phyloP scores from a whole-genome alignment of 495 filamentous ascomycete genomes.

The Trichoderma virens region DNA sequence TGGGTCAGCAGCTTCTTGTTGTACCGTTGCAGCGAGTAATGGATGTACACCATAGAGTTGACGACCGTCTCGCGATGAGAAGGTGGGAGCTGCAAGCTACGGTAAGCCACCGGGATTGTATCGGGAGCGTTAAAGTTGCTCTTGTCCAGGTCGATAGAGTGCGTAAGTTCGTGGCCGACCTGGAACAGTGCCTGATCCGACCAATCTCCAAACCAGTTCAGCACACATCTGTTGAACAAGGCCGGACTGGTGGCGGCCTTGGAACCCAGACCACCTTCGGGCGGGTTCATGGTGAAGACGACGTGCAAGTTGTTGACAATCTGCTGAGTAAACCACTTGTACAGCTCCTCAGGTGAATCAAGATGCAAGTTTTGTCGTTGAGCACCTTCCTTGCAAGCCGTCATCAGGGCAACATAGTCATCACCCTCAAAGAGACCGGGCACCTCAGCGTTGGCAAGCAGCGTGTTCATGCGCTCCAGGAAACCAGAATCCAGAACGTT shows the following conservation, averaged over 20 bases:
- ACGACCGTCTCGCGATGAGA: slow-evolving; percentile 84
- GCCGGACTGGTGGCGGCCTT: slow-evolving; percentile 96
- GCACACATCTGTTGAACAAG: slow-evolving; percentile 96
- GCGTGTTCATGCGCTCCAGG: slow-evolving; percentile 97
- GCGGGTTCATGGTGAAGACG: slow-evolving; percentile 99
- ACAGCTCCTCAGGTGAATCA: slow-evolving; percentile 95
- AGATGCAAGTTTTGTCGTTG: slow-evolving; percentile 91
- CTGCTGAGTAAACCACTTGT: slow-evolving; percentile 99
- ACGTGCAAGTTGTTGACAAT: slow-evolving; percentile 99
- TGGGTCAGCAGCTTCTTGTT: slow-evolving; percentile 85
- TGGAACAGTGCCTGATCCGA: slow-evolving; percentile 98
- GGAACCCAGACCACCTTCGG: slow-evolving; percentile 85
- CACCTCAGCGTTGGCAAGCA: slow-evolving; percentile 96
- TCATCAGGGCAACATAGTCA: slow-evolving; percentile 93
- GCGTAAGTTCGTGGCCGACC: slow-evolving; percentile 90
- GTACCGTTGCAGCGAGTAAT: slow-evolving; percentile 86
- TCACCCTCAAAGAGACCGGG: slow-evolving; percentile 97
- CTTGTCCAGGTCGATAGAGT: slow-evolving; percentile 88
- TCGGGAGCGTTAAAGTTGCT: slow-evolving; percentile 80
- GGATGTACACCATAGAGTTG: slow-evolving; percentile 98
- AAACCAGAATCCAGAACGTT: slow-evolving; percentile 98
- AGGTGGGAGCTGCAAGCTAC: slow-evolving; percentile 73
- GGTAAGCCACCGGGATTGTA: slow-evolving; percentile 83
- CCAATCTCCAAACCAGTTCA: slow-evolving; percentile 99
- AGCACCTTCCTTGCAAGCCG: slow-evolving; percentile 94